Evolutionary conservation across 2,329 filamentous ascomycete genomes (phyloP).

Genomic region (Botrytis fabae): DNA sequence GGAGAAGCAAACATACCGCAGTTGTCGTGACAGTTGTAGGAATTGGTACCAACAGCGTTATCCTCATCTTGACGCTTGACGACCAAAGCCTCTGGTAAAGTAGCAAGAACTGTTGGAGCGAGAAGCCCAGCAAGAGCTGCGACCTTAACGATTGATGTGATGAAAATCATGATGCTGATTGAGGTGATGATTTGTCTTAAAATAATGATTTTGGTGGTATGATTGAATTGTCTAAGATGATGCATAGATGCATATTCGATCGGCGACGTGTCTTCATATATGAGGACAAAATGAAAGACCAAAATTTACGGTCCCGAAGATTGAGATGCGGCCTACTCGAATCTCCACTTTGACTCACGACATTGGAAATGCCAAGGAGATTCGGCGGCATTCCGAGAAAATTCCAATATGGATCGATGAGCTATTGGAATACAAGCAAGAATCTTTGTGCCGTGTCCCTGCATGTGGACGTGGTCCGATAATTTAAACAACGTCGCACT

Average conservation of each 20-base stretch:
- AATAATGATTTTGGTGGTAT: neutral
- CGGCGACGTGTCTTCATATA: neutral
- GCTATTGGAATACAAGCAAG: neutral
- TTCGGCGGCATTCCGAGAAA: neutral
- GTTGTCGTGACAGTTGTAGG: neutral
- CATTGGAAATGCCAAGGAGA: neutral
- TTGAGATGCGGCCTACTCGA: neutral
- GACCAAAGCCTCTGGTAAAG: neutral
- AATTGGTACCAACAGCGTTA: neutral
- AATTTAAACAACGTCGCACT: neutral
- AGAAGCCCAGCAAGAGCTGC: neutral
- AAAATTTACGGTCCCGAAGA: neutral
- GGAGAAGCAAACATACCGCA: neutral
- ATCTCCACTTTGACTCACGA: neutral
- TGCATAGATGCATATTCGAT: neutral
- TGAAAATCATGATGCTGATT: neutral
- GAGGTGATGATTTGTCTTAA: neutral
- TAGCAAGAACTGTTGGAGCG: neutral
- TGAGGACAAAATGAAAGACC: neutral
- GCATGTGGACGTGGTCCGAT: neutral
- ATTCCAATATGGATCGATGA: neutral
- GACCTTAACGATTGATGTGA: neutral
- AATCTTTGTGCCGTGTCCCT: neutral
- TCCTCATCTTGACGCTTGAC: neutral
- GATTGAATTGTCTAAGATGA: neutral